Base-by-base conservation (phyloP, 805 yeast genomes). In the Ascoidea asiatica region DNA sequence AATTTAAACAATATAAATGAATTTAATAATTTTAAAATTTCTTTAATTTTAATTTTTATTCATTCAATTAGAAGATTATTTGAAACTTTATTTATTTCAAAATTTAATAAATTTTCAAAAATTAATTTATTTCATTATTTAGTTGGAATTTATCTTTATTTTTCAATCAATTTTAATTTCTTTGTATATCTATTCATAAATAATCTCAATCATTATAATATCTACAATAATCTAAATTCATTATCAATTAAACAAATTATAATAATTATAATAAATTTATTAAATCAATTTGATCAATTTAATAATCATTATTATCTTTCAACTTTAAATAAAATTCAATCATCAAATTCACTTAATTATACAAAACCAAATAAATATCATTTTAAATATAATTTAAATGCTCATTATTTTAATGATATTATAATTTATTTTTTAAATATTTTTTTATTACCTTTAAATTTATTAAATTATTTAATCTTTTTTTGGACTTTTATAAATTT, bases 381-480 rank as follows among this genome's bases (percentile, higher is more conserved):
- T 41, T 81, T 81, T 55, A 57, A 58, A 39, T 57, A 56, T n/a
- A 64, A 72, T 1, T 64, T 76, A 17, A 74, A 81, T 51, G 81
- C 90, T 0, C 94, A 83, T 57, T 83, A 82, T 52, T 61, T 77
- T 18, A 81, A 80, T 56, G 94, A 83, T 54, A 62, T 79, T 5
- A 21, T 70, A 35, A 68, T 83, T 2, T 83, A 83, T 52, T n/a
- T 43, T 11, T 40, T 63, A 0, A 54, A 70, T 1, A 50, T 65
- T 7, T 52, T 23, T 46, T 48, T 48, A 41, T 46, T 50, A 7
- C n/a, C 54, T 7, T 43, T 43, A 29, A 55, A 53, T 36, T 29
- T 38, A 11, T 11, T 15, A 8, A 29, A 29, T 15, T 29, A 11
- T 11, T 29, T 29, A 15, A 29, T 29, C 8, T 15, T 29, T 11